A percentile compares a stretch with the other conserved stretches of the same genome.
phyloP scores from a whole-genome alignment of 228 moss, liverwort and hornwort species.

The Sphagnum magellanicum region DNA sequence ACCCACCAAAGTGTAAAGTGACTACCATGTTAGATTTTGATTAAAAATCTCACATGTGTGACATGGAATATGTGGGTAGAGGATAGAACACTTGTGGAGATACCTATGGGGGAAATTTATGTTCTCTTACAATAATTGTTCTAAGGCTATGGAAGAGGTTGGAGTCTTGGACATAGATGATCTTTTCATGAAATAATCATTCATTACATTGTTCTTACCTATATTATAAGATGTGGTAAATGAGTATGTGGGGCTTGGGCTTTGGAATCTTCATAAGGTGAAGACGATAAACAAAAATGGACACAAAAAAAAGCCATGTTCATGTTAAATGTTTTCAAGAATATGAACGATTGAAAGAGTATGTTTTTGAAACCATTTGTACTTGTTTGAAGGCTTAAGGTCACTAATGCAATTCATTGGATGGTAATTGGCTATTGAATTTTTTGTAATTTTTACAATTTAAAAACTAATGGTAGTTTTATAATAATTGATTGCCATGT shows the following conservation, averaged over 20 bases:
- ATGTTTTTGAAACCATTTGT: not conserved
- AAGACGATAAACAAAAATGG: not conserved
- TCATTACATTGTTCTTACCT: not conserved
- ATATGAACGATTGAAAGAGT: not conserved
- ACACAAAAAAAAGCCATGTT: not conserved
- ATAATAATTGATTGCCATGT: no score
- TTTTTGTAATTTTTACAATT: no score
- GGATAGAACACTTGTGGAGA: constrained; percentile 3
- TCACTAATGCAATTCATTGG: no score
- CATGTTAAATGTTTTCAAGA: not conserved
- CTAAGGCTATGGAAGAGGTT: not conserved
- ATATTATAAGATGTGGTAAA: not conserved
- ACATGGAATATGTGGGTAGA: no score
- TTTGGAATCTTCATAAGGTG: constrained; percentile 2
- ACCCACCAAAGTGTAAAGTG: no score
- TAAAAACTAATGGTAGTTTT: no score
- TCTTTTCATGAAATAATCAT: not conserved
- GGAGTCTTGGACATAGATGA: not conserved
- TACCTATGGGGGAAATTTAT: not conserved
- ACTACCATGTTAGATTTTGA: no score
- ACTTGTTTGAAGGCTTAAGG: no score
- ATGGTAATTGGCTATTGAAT: no score
- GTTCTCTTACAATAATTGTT: constrained; percentile 2
- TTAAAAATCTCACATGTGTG: no score
- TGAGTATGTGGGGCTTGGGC: not conserved